Evolutionary conservation across 768 basidiomycete species (phyloP), one percentile per base, ranked within the genome.

Genomic region (Boletus subcaerulescens): DNA sequence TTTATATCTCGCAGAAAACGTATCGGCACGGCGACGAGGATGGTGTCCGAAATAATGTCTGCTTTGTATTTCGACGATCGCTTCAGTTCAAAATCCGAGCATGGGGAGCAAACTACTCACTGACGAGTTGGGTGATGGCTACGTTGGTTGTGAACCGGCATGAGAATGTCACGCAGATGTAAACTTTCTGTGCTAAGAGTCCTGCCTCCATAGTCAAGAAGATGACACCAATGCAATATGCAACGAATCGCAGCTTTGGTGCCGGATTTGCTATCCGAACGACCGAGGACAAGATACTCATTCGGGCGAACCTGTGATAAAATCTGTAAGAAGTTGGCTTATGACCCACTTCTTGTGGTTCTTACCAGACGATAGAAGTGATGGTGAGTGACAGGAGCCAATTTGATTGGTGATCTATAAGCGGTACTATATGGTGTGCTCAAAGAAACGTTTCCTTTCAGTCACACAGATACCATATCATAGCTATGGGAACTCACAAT

Each of bases 221-320:
- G 29, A 58, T 17, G 18, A 13, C 45, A 17, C 63, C 61, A 20
- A 57, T 58, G 45, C 58, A 40, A 38, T 64, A 61, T 15, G 60
- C 56, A 17, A 56, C 33, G 18, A 59, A 31, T 48, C 59, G 57
- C 24, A 53, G 22, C 29, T 43, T 55, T 41, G 26, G 39, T 1
- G 45, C 26, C 0, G 66, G 67, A 29, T 50, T 57, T 35, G 53
- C 46, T 51, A 68, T 55, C 45, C 66, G 64, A 33, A 60, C 31
- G 15, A 70, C 39, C 4, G 67, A 70, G 36, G 48, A 68, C 6
- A 68, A 39, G 14, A 68, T 68, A 35, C 69, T 70, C 50, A 68
- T 64, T 5, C 67, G 54, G 14, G 66, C 48, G 14, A 63, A 63
- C 67, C 67, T 68, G 15, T 20, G 40, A 5, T 47, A 11, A 39